Base-by-base conservation (phyloP, 2,329 filamentous ascomycete species). In the Trichoderma asperellum region DNA sequence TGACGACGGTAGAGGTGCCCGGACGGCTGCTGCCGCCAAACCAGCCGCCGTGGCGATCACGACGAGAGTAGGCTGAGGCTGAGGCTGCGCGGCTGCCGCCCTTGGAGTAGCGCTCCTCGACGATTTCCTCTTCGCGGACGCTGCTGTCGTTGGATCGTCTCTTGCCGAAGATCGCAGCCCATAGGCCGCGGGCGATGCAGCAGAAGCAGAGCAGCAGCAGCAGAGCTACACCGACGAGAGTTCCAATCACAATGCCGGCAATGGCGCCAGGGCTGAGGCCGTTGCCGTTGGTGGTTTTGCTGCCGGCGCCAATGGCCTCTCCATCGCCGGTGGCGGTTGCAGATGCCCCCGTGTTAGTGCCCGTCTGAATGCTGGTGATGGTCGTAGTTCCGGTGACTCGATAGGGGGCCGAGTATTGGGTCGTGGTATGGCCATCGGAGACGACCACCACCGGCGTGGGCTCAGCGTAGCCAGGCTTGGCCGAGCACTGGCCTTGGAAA, bases 221-320 rank as follows among this genome's bases (percentile, higher is more conserved):
- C 2, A 94, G 82, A 52, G 85, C 79, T 43, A 93, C 83, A 71
- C 90, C 92, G 16, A 86, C 85, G 60, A 94, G 83, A 12, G 88
- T 86, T 71, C 92, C 92, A 68, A 94, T 89, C 73, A 94, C 92
- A 75, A 94, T 94, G 70, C 92, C 92, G 18, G 92, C 92, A 74
- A 94, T 94, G 70, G 91, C 92, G 64, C 91, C 92, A 55, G 84
- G 86, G 74, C 89, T 92, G 66, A 94, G 84, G 55, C 81, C 78
- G 68, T 80, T 80, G 34, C 81, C 79, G 47, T 72, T 75, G 52
- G 79, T 81, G 57, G 79, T 78, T 34, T 64, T 78, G 40, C 82
- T 83, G 21, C 77, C 80, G 18, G 74, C 77, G 10, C 77, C 79
- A 29, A 79, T 82, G 74, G 77, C 75, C 16, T 75, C 76, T 60